A percentile compares a stretch with the other conserved stretches of the same genome.
Conservation (phyloP, 345 rosid genomes). For the Bruguiera parviflora region DNA sequence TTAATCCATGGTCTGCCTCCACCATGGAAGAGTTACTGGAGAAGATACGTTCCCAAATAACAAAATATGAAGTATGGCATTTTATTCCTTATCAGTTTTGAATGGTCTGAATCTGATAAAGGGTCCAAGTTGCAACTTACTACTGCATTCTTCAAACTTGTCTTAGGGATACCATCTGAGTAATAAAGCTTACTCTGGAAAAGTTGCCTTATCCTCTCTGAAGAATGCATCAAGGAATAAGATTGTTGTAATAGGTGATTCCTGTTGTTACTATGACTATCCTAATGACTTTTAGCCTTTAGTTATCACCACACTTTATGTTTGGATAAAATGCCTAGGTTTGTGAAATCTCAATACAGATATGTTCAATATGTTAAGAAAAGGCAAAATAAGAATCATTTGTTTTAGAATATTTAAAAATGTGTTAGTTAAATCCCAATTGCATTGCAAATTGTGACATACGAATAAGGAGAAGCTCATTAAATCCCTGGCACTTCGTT, state of each 20-base stretch:
- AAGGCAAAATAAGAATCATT: neutral
- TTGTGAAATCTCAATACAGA: neutral
- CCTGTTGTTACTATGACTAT: conserved; percentile 2
- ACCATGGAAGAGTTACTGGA: conserved; percentile 42
- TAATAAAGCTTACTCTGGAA: conserved; percentile 64
- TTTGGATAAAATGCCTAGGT: conserved; percentile 4
- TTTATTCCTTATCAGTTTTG: neutral
- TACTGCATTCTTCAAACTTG: conserved; percentile 20
- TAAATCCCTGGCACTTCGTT: too few species aligned
- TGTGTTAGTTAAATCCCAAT: neutral
- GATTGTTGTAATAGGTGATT: conserved; percentile 70
- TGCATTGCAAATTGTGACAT: neutral
- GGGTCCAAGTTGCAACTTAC: conserved; percentile 6
- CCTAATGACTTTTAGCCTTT: neutral
- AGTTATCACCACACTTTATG: neutral
- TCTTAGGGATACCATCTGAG: conserved; percentile 69
- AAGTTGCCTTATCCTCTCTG: conserved; percentile 53
- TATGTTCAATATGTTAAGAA: neutral
- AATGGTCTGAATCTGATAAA: conserved; percentile 12
- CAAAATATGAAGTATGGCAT: conserved; percentile 55
- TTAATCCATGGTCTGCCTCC: conserved; percentile 73
- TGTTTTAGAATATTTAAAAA: neutral
- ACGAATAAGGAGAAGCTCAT: neutral
- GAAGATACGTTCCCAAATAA: conserved; percentile 50
- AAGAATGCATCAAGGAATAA: conserved; percentile 69